phyloP scores from a whole-genome alignment of 2,329 filamentous ascomycete genomes.

The Fusarium duplospermum region DNA sequence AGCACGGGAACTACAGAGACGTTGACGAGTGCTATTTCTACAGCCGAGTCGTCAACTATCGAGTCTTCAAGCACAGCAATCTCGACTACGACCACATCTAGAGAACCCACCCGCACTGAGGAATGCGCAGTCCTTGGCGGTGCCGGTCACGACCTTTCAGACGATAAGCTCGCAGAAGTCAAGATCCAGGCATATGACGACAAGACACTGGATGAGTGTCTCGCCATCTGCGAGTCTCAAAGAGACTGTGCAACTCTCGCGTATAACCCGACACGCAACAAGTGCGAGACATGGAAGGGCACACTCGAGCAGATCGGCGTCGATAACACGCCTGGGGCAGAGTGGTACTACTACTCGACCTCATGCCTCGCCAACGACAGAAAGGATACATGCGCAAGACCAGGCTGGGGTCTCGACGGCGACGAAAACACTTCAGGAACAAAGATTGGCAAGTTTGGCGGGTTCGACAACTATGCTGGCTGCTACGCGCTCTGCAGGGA shows the following conservation, averaged over 20 bases:
- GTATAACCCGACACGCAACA: not conserved
- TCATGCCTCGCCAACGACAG: not conserved
- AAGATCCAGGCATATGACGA: not conserved
- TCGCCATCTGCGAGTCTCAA: not conserved
- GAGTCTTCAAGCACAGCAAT: not conserved
- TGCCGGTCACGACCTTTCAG: not conserved
- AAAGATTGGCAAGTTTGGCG: not conserved
- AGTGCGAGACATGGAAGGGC: conserved; percentile 1
- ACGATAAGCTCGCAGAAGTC: not conserved
- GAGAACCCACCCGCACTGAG: not conserved
- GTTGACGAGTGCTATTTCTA: not conserved
- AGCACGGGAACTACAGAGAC: not conserved
- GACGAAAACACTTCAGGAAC: not conserved
- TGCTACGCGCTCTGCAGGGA: not conserved
- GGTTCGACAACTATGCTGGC: not conserved
- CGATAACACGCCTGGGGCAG: not conserved
- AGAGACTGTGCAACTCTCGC: not conserved
- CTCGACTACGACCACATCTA: not conserved
- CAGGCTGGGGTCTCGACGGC: not conserved
- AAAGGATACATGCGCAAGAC: not conserved
- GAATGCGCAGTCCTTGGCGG: not conserved
- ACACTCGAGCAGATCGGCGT: not conserved
- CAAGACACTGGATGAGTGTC: not conserved
- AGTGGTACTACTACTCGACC: not conserved
- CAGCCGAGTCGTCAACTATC: not conserved